These are phyloP conservation scores for Sarocladium oryzae DNA, from an alignment of 2,329 filamentous ascomycete genomes.

Conservation along the genomic window DNA sequence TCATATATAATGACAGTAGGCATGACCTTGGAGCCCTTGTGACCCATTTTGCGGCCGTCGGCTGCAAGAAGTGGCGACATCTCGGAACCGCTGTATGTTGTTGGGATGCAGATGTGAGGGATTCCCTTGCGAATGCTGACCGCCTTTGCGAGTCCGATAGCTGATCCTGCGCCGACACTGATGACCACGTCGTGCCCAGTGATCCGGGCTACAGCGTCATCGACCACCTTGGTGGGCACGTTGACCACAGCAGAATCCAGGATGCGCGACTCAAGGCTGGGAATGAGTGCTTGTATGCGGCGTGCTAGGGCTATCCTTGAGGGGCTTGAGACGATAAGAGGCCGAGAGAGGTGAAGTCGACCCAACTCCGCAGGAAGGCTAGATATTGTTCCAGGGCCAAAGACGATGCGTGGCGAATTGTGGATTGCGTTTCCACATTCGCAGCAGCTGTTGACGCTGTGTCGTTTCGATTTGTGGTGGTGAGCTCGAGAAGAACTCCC, in stretches of 20 bases:
- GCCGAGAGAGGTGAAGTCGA: conserved; percentile 23
- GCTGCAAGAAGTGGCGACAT: conserved; percentile 40
- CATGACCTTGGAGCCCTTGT: conserved; percentile 13
- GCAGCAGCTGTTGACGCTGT: neutral
- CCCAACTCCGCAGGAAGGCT: conserved; percentile 28
- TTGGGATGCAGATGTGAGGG: conserved; percentile 53
- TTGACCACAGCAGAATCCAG: conserved; percentile 26
- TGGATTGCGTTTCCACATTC: conserved; percentile 4
- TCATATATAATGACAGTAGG: conserved; percentile 32
- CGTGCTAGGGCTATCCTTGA: conserved; percentile 29
- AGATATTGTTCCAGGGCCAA: conserved; percentile 25
- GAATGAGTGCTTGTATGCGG: conserved; percentile 26
- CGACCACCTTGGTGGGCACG: conserved; percentile 20
- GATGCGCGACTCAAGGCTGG: conserved; percentile 25
- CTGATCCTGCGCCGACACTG: conserved; percentile 57
- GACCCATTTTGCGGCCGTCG: conserved; percentile 13
- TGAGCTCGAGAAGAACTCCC: conserved; percentile 1
- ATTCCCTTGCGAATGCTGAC: conserved; percentile 45
- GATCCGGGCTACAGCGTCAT: conserved; percentile 22
- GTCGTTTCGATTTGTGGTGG: neutral
- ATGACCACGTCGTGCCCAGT: conserved; percentile 47
- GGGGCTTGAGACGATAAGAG: conserved; percentile 31
- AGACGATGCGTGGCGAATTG: conserved; percentile 26
- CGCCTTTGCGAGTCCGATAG: conserved; percentile 52
- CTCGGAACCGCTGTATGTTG: conserved; percentile 54